phyloP scores from a whole-genome alignment of 2,329 filamentous ascomycete genomes.

The Mycocentrospora acerina region DNA sequence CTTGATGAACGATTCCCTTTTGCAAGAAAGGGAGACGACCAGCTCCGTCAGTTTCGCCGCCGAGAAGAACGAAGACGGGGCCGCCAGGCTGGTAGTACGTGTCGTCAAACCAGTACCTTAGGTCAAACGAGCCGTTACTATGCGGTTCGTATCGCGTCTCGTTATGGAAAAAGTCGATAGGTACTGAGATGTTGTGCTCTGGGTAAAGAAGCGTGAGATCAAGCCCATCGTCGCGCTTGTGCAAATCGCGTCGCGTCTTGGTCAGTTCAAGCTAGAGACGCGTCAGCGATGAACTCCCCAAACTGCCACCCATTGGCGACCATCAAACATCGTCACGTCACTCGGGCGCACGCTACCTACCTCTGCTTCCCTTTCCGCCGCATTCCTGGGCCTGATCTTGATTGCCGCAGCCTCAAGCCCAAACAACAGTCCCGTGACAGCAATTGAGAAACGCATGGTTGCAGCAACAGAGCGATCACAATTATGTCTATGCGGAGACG shows the following conservation, averaged over 20 bases:
- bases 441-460: slow-evolving; percentile 30
- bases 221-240: slow-evolving; percentile 30
- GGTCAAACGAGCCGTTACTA: slow-evolving; percentile 63
- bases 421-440: slow-evolving; percentile 22
- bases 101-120: slow-evolving; percentile 84
- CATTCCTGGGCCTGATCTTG: slow-evolving; percentile 16
- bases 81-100: slow-evolving; percentile 74
- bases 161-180: slow-evolving; percentile 82
- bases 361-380: slow-evolving; percentile 21
- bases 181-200: slow-evolving; percentile 55
- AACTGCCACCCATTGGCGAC: too few relatives aligned
- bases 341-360: slow-evolving; percentile 12
- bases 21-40: slow-evolving; percentile 69
- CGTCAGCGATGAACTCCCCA: not conserved
- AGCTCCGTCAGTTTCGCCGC: slow-evolving; percentile 68
- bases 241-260: slow-evolving; percentile 18
- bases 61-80: slow-evolving; percentile 75
- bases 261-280: slow-evolving; percentile 13
- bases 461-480: slow-evolving; percentile 8
- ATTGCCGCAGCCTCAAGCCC: slow-evolving; percentile 28
- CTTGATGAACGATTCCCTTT: slow-evolving; percentile 72
- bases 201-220: slow-evolving; percentile 48
- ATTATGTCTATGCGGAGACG: slow-evolving; percentile 4
- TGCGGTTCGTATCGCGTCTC: slow-evolving; percentile 77
- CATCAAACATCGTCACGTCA: not conserved